Base-by-base conservation (phyloP, 2,329 filamentous ascomycete genomes). In the Sordariomycetes sp. region DNA sequence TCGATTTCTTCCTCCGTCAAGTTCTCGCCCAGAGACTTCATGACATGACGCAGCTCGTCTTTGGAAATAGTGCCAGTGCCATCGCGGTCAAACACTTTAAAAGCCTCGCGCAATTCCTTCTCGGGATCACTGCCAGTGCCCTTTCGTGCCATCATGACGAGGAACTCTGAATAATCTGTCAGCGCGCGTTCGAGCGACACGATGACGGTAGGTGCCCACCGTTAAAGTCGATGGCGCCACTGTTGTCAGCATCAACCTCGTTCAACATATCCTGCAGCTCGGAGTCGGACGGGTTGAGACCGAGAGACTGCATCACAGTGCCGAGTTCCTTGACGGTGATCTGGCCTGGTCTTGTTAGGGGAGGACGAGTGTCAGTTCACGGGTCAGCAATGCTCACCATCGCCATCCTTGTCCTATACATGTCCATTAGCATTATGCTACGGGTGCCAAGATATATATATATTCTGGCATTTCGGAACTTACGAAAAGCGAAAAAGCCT, bases 231-330 rank as follows among this genome's bases (percentile, higher is more conserved):
- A 80, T 77, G 45, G 72, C 74, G 53, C 75, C 75, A 46, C 74
- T 76, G 53, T 75, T 73, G 59, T 80, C 73, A 44, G 68, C 61
- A 45, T 80, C 75, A 41, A 77, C 73, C 56, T 80, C 75, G 58
- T 75, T 76, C 60, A 79, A 75, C 63, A 80, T 76, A 54, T 80
- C 74, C 52, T 75, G 68, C 35, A 79, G 63, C 57, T 80, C 75
- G 36, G 68, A 66, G 43, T 75, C 70, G 56, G 68, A 72, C 39
- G 75, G 71, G 54, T 76, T 75, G 48, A 77, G 69, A 48, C 74
- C 74, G 25, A 79, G 70, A 37, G 70, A 74, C 51, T 66, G 65
- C 74, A 79, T 79, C 45, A 79, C 72, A 34, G 69, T 70, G 51
- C 73, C 73, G 35, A 79, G 65, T 55, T 79, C 75, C 46, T 69